Percentiles rank a stretch among this genome's conserved stretches.
phyloP scores from a whole-genome alignment of 2,329 filamentous ascomycete genomes.

The Diaporthe citriasiana region DNA sequence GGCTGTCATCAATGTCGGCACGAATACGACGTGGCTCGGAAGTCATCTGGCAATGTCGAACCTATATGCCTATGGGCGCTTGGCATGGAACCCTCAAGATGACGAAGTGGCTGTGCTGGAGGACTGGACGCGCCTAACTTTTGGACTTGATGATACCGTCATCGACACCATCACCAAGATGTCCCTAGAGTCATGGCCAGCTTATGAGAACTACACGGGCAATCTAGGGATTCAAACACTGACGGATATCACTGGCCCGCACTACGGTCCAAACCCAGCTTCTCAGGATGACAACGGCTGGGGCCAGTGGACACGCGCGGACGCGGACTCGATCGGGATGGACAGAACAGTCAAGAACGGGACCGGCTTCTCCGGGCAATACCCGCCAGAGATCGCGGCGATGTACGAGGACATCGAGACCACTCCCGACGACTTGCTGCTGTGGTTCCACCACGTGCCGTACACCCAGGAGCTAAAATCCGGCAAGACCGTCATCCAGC shows the following conservation, averaged over 20 bases:
- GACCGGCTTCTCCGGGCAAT: slow-evolving; percentile 76
- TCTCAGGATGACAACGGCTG: slow-evolving; percentile 77
- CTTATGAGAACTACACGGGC: slow-evolving; percentile 79
- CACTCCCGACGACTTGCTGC: slow-evolving; percentile 76
- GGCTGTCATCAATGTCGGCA: slow-evolving; percentile 77
- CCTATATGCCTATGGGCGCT: slow-evolving; percentile 76
- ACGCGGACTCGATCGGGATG: slow-evolving; percentile 74
- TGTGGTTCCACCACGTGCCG: slow-evolving; percentile 83
- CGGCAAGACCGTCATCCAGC: slow-evolving; percentile 74
- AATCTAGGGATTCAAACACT: slow-evolving; percentile 80
- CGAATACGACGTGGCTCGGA: slow-evolving; percentile 77
- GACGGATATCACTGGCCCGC: slow-evolving; percentile 75
- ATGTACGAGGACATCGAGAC: slow-evolving; percentile 72
- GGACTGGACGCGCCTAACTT: slow-evolving; percentile 79
- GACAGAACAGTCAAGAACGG: slow-evolving; percentile 78
- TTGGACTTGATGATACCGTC: slow-evolving; percentile 68
- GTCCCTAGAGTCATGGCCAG: slow-evolving; percentile 78
- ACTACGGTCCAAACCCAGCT: slow-evolving; percentile 77
- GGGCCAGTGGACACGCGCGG: slow-evolving; percentile 81
- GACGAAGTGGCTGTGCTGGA: slow-evolving; percentile 66
- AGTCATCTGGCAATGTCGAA: slow-evolving; percentile 80
- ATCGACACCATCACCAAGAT: slow-evolving; percentile 71
- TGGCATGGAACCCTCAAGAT: slow-evolving; percentile 74
- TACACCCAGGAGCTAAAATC: slow-evolving; percentile 74
- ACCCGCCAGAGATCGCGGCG: slow-evolving; percentile 70